Evolutionary conservation across 805 yeast species (phyloP).

Genomic region (Suhomyces pyralidae): DNA sequence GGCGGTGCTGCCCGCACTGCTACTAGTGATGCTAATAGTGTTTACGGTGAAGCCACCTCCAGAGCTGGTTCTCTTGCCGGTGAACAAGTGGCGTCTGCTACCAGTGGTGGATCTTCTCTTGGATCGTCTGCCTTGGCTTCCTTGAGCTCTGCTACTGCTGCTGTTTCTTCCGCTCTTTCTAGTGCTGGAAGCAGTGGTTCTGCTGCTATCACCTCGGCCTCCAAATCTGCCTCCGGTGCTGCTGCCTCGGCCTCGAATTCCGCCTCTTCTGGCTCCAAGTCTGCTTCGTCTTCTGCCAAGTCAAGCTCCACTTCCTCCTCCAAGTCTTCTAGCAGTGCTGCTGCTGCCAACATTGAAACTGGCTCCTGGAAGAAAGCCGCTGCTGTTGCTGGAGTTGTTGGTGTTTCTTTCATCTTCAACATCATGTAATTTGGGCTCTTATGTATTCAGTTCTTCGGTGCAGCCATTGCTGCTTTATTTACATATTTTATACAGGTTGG

Average conservation of each 20-base stretch:
- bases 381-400: slow-evolving; percentile 35
- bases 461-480: background rate
- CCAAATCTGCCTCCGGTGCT: slow-evolving; percentile 12
- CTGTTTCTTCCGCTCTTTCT: slow-evolving; percentile 8
- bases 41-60: slow-evolving; percentile 12
- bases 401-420: slow-evolving; percentile 34
- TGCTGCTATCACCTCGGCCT: slow-evolving; percentile 10
- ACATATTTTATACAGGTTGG: background rate
- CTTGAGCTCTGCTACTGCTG: slow-evolving; percentile 9
- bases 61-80: slow-evolving; percentile 12
- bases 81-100: slow-evolving; percentile 11
- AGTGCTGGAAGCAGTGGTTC: slow-evolving; percentile 10
- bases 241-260: slow-evolving; percentile 10
- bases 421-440: slow-evolving; percentile 3
- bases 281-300: slow-evolving; percentile 7
- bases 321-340: slow-evolving; percentile 12
- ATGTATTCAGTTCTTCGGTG: background rate
- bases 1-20: slow-evolving; percentile 8
- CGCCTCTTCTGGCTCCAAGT: slow-evolving; percentile 7
- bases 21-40: slow-evolving; percentile 13
- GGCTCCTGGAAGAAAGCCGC: slow-evolving; percentile 38
- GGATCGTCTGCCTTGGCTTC: slow-evolving; percentile 11
- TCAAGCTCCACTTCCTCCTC: slow-evolving; percentile 8
- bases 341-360: slow-evolving; percentile 17
- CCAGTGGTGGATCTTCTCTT: slow-evolving; percentile 13